phyloP scores from a whole-genome alignment of 2,329 filamentous ascomycete genomes.

The Raffaelea ambrosiae region DNA sequence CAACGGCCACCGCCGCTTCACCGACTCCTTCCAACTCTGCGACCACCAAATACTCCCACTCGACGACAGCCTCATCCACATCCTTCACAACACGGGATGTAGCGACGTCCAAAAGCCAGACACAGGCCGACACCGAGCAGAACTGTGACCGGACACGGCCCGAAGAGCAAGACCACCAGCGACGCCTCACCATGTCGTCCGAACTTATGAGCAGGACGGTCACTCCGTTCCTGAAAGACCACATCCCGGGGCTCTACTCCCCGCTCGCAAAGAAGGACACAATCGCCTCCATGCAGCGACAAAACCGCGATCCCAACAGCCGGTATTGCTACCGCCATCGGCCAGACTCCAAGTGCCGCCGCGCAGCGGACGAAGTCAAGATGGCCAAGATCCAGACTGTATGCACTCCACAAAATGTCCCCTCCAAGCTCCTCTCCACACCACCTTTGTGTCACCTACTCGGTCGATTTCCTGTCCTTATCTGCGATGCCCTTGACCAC shows the following conservation, averaged over 20 bases:
- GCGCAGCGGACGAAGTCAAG: slow-evolving; percentile 86
- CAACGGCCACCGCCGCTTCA: neutral
- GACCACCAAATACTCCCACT: no score
- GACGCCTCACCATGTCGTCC: slow-evolving; percentile 48
- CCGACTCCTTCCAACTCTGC: neutral
- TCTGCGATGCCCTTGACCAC: no score
- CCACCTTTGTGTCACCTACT: slow-evolving; percentile 7
- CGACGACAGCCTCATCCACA: no score
- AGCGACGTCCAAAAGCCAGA: neutral
- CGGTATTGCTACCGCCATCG: slow-evolving; percentile 94
- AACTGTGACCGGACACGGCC: slow-evolving; percentile 44
- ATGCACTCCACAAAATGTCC: slow-evolving; percentile 30
- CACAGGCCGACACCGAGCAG: slow-evolving; percentile 20
- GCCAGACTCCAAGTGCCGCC: slow-evolving; percentile 86
- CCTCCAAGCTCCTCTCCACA: no score
- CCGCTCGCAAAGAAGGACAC: slow-evolving; percentile 56
- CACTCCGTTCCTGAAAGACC: slow-evolving; percentile 79
- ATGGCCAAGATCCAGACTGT: slow-evolving; percentile 93
- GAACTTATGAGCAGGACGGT: slow-evolving; percentile 70
- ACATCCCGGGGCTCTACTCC: slow-evolving; percentile 84
- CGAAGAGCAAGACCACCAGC: slow-evolving; percentile 38
- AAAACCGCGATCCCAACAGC: slow-evolving; percentile 58
- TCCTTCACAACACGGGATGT: neutral
- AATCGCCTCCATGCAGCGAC: slow-evolving; percentile 27
- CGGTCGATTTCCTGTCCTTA: neutral